Evolutionary conservation across 768 basidiomycete species (phyloP), one percentile per base, ranked within the genome.

Genomic region (Guyanaporus albipodus): DNA sequence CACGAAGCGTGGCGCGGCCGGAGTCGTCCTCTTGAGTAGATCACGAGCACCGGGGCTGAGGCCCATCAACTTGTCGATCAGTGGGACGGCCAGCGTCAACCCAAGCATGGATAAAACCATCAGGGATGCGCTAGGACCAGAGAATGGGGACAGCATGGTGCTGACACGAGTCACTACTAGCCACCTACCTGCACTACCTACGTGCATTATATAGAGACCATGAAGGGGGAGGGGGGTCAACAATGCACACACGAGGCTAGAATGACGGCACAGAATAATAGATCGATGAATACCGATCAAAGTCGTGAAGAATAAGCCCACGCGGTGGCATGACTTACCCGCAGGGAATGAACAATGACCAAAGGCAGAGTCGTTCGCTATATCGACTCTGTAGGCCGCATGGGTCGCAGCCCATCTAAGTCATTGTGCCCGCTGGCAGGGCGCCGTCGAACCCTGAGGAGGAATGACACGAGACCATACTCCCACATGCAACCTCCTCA

Each of bases 1-100:
- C 14, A 70, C 44, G 34, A 67, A 83, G 56, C 77, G 73, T 21
- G 81, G 80, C 4, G 77, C 69, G 19, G 72, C 70, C 4, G 70
- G 69, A 4, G 46, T 42, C 4, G 53, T 38, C 36, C 36, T 45
- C 50, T 46, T 44, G 33, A 54, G 26, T 8, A 57, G 26, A 24
- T 40, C 49, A 27, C 43, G 46, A 23, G 56, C 56, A 14, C 45
- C 29, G 0, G 45, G 46, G 34, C 46, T 57, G 38, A 57, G 48
- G 29, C 33, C 22, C 15, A 36, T 42, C 29, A 57, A 39, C 37
- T 33, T 56, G 12, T 57, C 42, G 15, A 8, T 48, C 8, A 57
- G 50, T 2, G 56, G 50, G 26, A 26, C 39, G 33, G 45, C 51
- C 15, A 45, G 21, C 12, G 42, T 26, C 31, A 11, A 40, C 29